Percentiles rank a stretch among this genome's conserved stretches.
Conservation (phyloP, 2,329 filamentous ascomycete species). For the Coniochaeta sp. region DNA sequence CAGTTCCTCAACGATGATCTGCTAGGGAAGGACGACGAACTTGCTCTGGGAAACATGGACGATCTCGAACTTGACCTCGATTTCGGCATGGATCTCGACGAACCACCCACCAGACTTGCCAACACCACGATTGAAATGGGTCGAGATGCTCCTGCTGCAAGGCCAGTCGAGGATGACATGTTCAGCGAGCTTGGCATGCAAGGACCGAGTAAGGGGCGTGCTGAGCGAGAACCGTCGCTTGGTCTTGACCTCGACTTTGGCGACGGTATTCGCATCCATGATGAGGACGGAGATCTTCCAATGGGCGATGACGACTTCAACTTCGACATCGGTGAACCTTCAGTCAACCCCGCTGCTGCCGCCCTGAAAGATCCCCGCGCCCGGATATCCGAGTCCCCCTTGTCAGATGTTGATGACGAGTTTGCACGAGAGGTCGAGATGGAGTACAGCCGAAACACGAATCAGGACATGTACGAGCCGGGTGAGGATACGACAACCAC, state of each 20-base stretch:
- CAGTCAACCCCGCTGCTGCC: constrained; percentile 42
- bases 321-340: constrained; percentile 53
- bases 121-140: constrained; percentile 77
- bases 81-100: constrained; percentile 66
- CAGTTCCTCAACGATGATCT: constrained; percentile 70
- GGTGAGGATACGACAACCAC: constrained; percentile 49
- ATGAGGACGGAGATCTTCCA: constrained; percentile 55
- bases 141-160: constrained; percentile 69
- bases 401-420: constrained; percentile 62
- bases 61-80: constrained; percentile 69
- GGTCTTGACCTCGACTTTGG: constrained; percentile 36
- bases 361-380: constrained; percentile 40
- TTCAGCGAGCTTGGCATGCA: constrained; percentile 56
- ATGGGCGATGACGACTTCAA: constrained; percentile 60
- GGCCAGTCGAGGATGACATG: constrained; percentile 62
- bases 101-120: constrained; percentile 39
- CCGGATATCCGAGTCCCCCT: constrained; percentile 61
- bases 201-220: constrained; percentile 46
- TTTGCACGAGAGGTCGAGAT: constrained; percentile 52
- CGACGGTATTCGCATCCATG: constrained; percentile 45
- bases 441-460: constrained; percentile 43
- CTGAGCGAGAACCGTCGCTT: constrained; percentile 46
- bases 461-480: constrained; percentile 54
- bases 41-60: constrained; percentile 47
- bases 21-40: constrained; percentile 45